These are phyloP conservation scores for Trifolium repens DNA, from an alignment of 306 rosid genomes.

Conservation along the genomic window DNA sequence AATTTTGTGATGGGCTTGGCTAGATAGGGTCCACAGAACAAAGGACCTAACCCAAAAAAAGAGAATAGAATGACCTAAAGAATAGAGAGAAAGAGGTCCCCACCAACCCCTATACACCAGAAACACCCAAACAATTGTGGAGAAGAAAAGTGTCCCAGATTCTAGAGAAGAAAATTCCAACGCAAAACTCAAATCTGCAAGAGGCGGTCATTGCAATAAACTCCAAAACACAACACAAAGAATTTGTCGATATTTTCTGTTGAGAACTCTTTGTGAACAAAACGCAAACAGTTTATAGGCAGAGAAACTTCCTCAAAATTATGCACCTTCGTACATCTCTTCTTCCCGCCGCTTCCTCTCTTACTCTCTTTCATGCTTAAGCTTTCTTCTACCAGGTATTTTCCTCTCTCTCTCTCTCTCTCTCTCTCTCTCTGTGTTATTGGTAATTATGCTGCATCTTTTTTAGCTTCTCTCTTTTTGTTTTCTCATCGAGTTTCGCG, in stretches of 20 bases:
- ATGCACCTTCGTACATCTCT: background rate
- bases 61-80: no score
- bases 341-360: slow-evolving; percentile 7
- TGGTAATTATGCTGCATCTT: background rate
- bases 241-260: background rate
- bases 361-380: slow-evolving; percentile 12
- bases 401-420: background rate
- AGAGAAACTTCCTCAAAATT: background rate
- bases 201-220: slow-evolving; percentile 54
- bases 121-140: background rate
- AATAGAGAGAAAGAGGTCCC: background rate
- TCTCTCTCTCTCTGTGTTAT: background rate
- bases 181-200: slow-evolving; percentile 15
- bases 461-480: background rate
- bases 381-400: slow-evolving; percentile 25
- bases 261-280: background rate
- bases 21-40: background rate
- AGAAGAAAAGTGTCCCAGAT: background rate
- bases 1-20: background rate
- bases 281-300: slow-evolving; percentile 2
- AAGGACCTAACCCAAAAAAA: background rate
- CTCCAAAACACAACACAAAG: background rate
- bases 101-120: background rate
- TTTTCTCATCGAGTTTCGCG: background rate
- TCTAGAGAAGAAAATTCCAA: slow-evolving; percentile 22